Evolutionary conservation across 768 basidiomycete genomes (phyloP).

Genomic region (Phylloporus sp.): DNA sequence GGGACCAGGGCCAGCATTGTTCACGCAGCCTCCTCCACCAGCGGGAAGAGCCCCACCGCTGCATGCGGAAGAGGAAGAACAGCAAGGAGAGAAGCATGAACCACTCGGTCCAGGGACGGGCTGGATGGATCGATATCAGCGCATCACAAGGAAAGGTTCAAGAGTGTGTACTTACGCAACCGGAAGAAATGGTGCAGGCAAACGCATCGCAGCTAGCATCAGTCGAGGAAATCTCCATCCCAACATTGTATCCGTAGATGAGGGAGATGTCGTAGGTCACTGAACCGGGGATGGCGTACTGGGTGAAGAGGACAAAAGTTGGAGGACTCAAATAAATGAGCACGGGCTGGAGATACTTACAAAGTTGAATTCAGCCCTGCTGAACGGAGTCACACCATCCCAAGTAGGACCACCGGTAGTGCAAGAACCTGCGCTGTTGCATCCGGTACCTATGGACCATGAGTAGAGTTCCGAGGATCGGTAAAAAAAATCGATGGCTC

Average conservation of each 20-base stretch:
- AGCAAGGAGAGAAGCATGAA: constrained; percentile 30
- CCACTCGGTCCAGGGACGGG: constrained; percentile 26
- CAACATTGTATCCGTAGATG: constrained; percentile 34
- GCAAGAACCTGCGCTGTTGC: constrained; percentile 21
- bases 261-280: constrained; percentile 34
- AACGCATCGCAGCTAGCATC: constrained; percentile 25
- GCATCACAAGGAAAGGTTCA: background rate
- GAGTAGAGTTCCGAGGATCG: background rate
- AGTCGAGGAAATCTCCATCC: constrained; percentile 32
- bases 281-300: constrained; percentile 23
- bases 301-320: background rate
- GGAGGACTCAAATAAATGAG: background rate
- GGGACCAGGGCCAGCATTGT: constrained; percentile 28
- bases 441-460: constrained; percentile 25
- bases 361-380: constrained; percentile 33
- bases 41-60: constrained; percentile 26
- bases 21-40: constrained; percentile 25
- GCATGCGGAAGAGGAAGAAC: constrained; percentile 28
- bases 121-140: constrained; percentile 11
- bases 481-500: background rate
- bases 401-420: constrained; percentile 30
- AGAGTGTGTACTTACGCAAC: constrained; percentile 23
- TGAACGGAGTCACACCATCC: constrained; percentile 30
- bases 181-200: constrained; percentile 30
- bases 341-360: constrained; percentile 8